phyloP scores from a whole-genome alignment of 768 basidiomycete species.

The Kondoa malvinella region DNA sequence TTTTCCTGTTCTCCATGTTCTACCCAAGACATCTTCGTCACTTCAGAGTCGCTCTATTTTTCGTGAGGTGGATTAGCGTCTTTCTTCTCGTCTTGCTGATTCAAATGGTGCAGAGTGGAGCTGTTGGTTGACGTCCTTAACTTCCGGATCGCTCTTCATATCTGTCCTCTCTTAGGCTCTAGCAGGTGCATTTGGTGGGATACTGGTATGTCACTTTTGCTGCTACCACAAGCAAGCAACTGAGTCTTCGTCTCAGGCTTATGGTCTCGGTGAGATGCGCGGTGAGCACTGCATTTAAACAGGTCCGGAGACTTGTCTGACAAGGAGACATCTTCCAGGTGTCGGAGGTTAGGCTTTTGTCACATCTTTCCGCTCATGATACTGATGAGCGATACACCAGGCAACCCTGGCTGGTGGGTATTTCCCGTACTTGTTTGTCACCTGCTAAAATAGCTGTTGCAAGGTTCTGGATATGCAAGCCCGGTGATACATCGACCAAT shows the following conservation, averaged over 20 bases:
- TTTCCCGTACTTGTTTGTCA: constrained; percentile 45
- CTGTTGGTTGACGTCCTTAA: constrained; percentile 40
- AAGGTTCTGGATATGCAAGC: neutral
- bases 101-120: neutral
- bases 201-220: neutral
- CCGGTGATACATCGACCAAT: neutral
- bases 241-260: constrained; percentile 41
- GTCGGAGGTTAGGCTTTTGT: no score
- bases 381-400: no score
- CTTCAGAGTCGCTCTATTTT: neutral
- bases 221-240: neutral
- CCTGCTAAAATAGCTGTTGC: neutral
- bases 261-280: constrained; percentile 45
- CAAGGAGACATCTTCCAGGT: no score
- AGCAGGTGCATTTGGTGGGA: constrained; percentile 49
- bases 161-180: constrained; percentile 50
- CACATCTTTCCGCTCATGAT: no score
- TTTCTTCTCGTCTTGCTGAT: neutral
- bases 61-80: constrained; percentile 1
- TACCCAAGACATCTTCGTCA: constrained; percentile 36
- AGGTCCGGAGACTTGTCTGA: no score
- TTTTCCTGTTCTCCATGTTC: constrained; percentile 47
- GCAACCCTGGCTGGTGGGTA: constrained; percentile 47
- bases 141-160: constrained; percentile 42
- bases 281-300: no score